Percentiles rank a stretch among this genome's conserved stretches.
These are phyloP conservation scores for Teratosphaeria destructans DNA, from an alignment of 2,329 filamentous ascomycete genomes.

Conservation along the genomic window DNA sequence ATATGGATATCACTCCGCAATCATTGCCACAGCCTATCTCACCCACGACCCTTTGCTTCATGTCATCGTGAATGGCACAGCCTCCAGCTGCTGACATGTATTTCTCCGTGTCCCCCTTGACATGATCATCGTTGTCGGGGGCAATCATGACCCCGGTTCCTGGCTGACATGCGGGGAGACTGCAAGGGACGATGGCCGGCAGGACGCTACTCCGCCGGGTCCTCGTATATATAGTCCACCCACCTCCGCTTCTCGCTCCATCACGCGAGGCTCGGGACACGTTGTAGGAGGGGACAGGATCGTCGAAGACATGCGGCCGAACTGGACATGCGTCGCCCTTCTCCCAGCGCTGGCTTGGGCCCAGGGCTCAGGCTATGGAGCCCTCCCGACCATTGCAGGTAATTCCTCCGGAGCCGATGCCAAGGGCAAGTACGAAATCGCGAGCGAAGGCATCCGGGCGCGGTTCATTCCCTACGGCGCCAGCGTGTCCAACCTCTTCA, in stretches of 20 bases:
- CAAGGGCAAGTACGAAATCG: slow-evolving; percentile 59
- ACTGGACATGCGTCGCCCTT: neutral
- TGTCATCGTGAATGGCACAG: too few species aligned
- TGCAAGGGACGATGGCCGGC: neutral
- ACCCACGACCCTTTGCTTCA: too few species aligned
- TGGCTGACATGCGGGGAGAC: neutral
- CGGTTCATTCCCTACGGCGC: slow-evolving; percentile 67
- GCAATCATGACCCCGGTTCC: neutral
- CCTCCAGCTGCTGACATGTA: neutral
- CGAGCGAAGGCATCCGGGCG: slow-evolving; percentile 54
- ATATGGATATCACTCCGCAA: too few species aligned
- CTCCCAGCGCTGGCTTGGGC: neutral
- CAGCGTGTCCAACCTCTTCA: slow-evolving; percentile 59
- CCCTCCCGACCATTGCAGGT: neutral
- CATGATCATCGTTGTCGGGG: neutral
- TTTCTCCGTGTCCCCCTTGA: neutral
- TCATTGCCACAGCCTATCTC: too few species aligned
- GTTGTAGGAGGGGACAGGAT: neutral
- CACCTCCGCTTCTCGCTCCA: neutral
- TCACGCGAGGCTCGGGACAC: neutral
- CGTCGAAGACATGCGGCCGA: neutral
- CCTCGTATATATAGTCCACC: neutral
- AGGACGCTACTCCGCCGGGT: neutral
- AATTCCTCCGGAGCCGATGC: slow-evolving; percentile 2
- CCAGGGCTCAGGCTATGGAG: neutral